Percentiles rank a stretch among this genome's conserved stretches.
These are phyloP conservation scores for Brassica napus DNA, from an alignment of 345 rosid species.

Conservation along the genomic window DNA sequence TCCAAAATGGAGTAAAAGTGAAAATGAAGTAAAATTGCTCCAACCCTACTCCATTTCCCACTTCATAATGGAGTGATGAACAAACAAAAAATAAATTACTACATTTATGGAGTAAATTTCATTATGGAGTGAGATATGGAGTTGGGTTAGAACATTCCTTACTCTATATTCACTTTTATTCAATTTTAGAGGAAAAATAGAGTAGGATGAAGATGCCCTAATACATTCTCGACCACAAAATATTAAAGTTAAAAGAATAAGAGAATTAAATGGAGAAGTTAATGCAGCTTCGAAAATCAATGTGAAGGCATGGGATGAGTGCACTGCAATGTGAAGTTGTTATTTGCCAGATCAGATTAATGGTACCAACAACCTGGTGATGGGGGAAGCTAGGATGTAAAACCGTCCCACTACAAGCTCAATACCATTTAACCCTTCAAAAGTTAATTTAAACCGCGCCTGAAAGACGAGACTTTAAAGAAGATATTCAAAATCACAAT, in stretches of 20 bases:
- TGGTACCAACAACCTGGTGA: neutral
- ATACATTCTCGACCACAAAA: slow-evolving; percentile 22
- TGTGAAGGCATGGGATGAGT: slow-evolving; percentile 17
- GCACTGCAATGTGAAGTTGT: slow-evolving; percentile 7
- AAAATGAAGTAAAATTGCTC: no score
- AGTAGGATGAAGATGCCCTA: no score
- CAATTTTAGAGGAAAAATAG: no score
- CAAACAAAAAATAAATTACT: no score
- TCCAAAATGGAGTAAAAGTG: no score
- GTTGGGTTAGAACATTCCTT: no score
- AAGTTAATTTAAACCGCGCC: neutral
- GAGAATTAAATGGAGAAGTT: slow-evolving; percentile 10
- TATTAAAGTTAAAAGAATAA: neutral
- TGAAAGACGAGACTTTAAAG: neutral
- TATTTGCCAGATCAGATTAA: neutral
- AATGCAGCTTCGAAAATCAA: slow-evolving; percentile 17
- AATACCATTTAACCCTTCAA: neutral
- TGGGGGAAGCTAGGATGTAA: no score
- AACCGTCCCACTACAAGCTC: neutral
- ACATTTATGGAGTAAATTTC: no score
- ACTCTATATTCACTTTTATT: no score
- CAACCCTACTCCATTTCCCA: no score
- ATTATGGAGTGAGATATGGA: no score
- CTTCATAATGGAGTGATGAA: no score
- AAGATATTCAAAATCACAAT: neutral